phyloP scores from a whole-genome alignment of 1,284 basidiomycete genomes.

The Cryptococcus deneoformans region DNA sequence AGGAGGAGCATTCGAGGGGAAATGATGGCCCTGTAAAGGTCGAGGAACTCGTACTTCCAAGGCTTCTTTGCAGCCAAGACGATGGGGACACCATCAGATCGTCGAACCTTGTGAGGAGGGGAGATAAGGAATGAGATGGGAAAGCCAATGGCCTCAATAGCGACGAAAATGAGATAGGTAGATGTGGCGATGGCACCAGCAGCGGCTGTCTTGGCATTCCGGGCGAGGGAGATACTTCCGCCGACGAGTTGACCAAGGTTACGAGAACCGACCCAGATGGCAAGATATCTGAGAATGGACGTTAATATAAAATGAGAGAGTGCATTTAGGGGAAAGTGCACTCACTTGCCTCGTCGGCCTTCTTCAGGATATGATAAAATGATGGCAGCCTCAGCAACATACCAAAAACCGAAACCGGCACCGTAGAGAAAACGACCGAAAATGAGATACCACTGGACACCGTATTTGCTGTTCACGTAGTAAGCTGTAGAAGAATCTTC shows the following conservation, averaged over 20 bases:
- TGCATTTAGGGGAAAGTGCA: background rate
- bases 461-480: conserved; percentile 23
- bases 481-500: conserved; percentile 3
- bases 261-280: conserved; percentile 32
- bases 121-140: conserved; percentile 20
- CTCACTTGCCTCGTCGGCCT: conserved; percentile 20
- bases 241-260: conserved; percentile 23
- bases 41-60: conserved; percentile 18
- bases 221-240: background rate
- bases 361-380: conserved; percentile 26
- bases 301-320: background rate
- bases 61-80: conserved; percentile 14
- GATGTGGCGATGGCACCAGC: conserved; percentile 21
- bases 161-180: conserved; percentile 37
- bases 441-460: conserved; percentile 24
- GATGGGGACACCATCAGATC: conserved; percentile 28
- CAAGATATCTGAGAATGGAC: conserved; percentile 17
- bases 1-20: conserved; percentile 14
- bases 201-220: conserved; percentile 15
- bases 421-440: conserved; percentile 22
- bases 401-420: conserved; percentile 21
- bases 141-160: conserved; percentile 26
- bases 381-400: conserved; percentile 28
- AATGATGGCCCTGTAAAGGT: conserved; percentile 9
- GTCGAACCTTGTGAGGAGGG: conserved; percentile 27